A percentile compares a stretch with the other conserved stretches of the same genome.
Conservation (phyloP, 1,284 basidiomycete species). For the Ceratorhiza oryzae-sativae region DNA sequence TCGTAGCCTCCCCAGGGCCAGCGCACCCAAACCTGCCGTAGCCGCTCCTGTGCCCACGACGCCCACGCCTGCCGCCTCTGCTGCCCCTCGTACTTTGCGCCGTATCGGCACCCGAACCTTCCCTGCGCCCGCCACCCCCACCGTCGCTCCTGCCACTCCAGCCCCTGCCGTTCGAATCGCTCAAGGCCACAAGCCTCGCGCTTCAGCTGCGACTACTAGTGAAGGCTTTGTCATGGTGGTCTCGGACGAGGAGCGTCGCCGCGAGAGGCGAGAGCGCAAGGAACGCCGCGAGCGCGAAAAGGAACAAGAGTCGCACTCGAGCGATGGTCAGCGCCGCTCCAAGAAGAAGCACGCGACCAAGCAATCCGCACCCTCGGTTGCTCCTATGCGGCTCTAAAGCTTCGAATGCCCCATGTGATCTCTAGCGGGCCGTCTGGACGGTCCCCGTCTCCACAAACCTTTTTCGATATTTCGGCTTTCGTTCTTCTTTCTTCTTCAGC, state of each 20-base stretch:
- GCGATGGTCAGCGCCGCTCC: neutral
- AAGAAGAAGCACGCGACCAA: conserved; percentile 28
- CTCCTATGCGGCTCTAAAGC: conserved; percentile 22
- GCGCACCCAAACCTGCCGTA: conserved; percentile 1
- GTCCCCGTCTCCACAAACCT: neutral
- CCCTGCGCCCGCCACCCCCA: neutral
- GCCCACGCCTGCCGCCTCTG: neutral
- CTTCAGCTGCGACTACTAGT: neutral
- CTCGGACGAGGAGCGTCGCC: conserved; percentile 18
- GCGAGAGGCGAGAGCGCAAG: conserved; percentile 17
- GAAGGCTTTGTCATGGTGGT: neutral
- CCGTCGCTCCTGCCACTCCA: neutral
- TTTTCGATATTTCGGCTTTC: conserved; percentile 28
- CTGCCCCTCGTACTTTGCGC: conserved; percentile 28
- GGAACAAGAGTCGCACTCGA: neutral
- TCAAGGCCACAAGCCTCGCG: conserved; percentile 14
- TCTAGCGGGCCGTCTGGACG: conserved; percentile 33
- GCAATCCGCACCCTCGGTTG: conserved; percentile 18
- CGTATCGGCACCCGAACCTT: conserved; percentile 31
- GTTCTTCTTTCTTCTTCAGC: conserved; percentile 5
- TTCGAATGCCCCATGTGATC: neutral
- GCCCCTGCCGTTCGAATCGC: conserved; percentile 8
- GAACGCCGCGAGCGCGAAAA: conserved; percentile 28
- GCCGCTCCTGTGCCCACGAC: neutral
- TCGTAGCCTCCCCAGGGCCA: neutral